Evolutionary conservation across 176 grass and related monocot genomes (phyloP), one percentile per base, ranked within the genome.

Genomic region (Themeda triandra): DNA sequence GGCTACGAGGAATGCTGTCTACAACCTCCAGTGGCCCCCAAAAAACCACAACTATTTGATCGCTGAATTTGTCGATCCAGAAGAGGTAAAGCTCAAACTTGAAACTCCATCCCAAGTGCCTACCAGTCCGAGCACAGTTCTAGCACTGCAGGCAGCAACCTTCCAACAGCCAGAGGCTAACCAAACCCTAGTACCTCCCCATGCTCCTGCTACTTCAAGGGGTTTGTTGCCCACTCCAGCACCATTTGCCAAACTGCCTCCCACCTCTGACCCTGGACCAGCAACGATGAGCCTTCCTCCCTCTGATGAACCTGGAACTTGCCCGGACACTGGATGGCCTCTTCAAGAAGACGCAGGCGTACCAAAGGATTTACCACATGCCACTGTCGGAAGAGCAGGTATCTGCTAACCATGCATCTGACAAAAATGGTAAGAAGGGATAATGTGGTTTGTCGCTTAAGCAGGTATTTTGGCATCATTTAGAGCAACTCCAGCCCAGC

Each of bases 21-120:
- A 92, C 81, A 87, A 99, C 82, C 88, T 99, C 66, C 93, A 99
- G 89, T 99, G 97, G 97, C 97, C 97, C 48, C 73, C 84, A 10
- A 99, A 6, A 94, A 91, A 94, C 54, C 90, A 92, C 24, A 99
- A 96, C 76, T 86, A 89, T 72, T 76, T 99, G 73, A 54, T 94
- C 30, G 97, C 90, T 30, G 97, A 99, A 83, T 99, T 99, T 89
- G 93, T 99, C 66, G 90, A 99, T 83, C 90, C 93, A 31, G 89
- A 89, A 51, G 97, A 99, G 66, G 93, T 96, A 41, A 99, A 96
- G 82, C 78, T 85, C 40, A 89, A 88, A 35, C 37, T 90, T 68
- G 90, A 92, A 24, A 69, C 87, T 17, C 91, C 82, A 41, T 78
- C 84, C 12, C 60, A 36, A 14, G 33, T 17, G 86, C 81, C 89